Conservation (phyloP, 257 asterid species). For the Solanum pimpinellifolium region DNA sequence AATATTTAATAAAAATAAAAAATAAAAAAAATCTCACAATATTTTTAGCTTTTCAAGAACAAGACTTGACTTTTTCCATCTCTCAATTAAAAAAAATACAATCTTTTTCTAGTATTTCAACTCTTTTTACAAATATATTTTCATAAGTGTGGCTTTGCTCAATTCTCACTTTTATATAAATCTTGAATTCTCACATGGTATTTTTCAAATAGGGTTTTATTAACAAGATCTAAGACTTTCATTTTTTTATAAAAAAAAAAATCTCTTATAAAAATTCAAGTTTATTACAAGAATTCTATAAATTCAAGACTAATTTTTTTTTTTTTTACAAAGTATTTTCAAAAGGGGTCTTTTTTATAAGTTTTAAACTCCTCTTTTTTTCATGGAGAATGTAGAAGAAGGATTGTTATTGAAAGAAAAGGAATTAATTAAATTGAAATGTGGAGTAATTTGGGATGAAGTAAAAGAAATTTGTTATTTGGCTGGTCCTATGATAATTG, state of each 20-base stretch:
- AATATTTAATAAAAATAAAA: no score
- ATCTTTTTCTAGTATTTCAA: not conserved
- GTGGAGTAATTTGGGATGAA: constrained; percentile 35
- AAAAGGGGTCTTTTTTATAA: not conserved
- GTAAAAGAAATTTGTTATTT: constrained; percentile 46
- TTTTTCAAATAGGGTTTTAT: not conserved
- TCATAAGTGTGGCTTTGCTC: not conserved
- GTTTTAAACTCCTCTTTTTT: not conserved
- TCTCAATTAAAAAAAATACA: not conserved
- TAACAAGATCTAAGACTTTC: not conserved
- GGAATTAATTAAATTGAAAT: not conserved
- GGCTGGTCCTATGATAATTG: constrained; percentile 77
- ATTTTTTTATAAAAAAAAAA: not conserved
- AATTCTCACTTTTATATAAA: not conserved
- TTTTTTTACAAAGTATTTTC: not conserved
- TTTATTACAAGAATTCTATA: not conserved
- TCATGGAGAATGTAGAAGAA: constrained; percentile 33
- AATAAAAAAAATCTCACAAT: not conserved
- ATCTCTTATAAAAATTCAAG: not conserved
- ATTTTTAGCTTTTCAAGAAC: not conserved
- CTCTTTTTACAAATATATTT: not conserved
- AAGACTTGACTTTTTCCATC: not conserved
- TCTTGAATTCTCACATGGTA: not conserved
- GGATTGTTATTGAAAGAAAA: constrained; percentile 29
- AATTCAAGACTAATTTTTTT: no score